Evolutionary conservation across 495 filamentous ascomycete genomes (phyloP), one percentile per base, ranked within the genome.

Genomic region (Tuber aestivum): DNA sequence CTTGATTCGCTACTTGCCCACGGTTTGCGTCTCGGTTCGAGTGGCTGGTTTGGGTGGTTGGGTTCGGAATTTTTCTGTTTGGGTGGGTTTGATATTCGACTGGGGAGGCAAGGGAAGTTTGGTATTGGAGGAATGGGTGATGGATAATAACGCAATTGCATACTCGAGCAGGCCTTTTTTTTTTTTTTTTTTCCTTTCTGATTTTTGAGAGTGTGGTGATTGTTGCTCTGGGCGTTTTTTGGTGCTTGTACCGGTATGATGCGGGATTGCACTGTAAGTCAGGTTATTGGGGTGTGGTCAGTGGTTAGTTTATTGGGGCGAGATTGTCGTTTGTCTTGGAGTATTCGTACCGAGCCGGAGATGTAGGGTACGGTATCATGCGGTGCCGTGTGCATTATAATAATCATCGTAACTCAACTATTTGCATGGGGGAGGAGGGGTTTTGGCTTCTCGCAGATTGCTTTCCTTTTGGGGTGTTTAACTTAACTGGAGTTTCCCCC

Each of bases 111-210:
- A 56, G n/a, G 23, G 48, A 18, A 14, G 3, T 18, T 5, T 10
- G 56, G 27, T 65, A 65, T 65, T 65, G 56, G 56, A 65, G 56
- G 56, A 32, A 27, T 27, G 56, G 8, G 27, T 32, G 10, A 32
- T 27, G 56, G 56, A 32, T 32, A 65, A 65, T 65, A 65, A 32
- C 56, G 56, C 56, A 65, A 65, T 65, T 65, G 56, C 56, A 65
- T 65, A 10, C 27, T 3, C 8, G n/a, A 56, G n/a, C 8, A 10
- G 48, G 23, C 8, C n/a, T 56, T 27, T 56, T 27, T n/a, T 27
- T 32, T 14, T 20, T 9, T 27, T 56, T 27, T 10, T 7, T 56
- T 27, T 14, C 7, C 3, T 27, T 56, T 61, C 27, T 61, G 56
- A 65, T 65, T 32, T 65, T 65, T 16, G 56, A 65, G 56, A 65